Evolutionary conservation across 108 stramenopile species (phyloP).

Genomic region (Skeletonema potamos): DNA sequence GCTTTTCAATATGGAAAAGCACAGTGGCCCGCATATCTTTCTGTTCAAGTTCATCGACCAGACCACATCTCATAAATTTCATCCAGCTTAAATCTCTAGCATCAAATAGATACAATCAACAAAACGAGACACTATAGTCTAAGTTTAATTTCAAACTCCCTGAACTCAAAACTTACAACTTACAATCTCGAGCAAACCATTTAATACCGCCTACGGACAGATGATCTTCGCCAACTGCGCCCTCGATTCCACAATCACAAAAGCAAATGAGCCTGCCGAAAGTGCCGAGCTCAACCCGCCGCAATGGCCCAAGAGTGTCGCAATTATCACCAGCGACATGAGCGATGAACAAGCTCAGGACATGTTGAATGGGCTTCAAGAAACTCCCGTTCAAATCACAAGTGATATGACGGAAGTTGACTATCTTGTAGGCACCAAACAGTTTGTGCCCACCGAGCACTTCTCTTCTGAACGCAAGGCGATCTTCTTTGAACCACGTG

Average conservation of each 20-base stretch:
- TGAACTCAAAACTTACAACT: too few relatives aligned
- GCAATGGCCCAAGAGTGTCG: not conserved
- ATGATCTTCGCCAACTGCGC: not conserved
- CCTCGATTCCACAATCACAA: not conserved
- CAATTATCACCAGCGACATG: not conserved
- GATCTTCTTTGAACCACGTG: not conserved
- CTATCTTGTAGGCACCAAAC: not conserved
- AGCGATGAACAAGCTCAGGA: not conserved
- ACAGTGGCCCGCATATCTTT: too few relatives aligned
- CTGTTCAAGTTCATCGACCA: too few relatives aligned
- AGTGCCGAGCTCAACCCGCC: slow-evolving; percentile 1
- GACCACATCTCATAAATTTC: too few relatives aligned
- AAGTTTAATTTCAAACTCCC: too few relatives aligned
- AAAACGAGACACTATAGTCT: too few relatives aligned
- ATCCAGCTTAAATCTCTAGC: too few relatives aligned
- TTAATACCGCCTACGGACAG: too few relatives aligned
- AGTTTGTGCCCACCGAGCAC: not conserved
- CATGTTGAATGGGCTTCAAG: not conserved
- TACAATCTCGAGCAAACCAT: too few relatives aligned
- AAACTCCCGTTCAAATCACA: not conserved
- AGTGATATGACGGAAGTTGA: not conserved
- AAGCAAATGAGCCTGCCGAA: not conserved
- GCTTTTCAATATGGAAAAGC: too few relatives aligned
- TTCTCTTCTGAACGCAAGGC: not conserved
- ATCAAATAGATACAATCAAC: too few relatives aligned